Evolutionary conservation across 1,284 basidiomycete species (phyloP), one percentile per base, ranked within the genome.

Genomic region (Irpex rosettiformis): DNA sequence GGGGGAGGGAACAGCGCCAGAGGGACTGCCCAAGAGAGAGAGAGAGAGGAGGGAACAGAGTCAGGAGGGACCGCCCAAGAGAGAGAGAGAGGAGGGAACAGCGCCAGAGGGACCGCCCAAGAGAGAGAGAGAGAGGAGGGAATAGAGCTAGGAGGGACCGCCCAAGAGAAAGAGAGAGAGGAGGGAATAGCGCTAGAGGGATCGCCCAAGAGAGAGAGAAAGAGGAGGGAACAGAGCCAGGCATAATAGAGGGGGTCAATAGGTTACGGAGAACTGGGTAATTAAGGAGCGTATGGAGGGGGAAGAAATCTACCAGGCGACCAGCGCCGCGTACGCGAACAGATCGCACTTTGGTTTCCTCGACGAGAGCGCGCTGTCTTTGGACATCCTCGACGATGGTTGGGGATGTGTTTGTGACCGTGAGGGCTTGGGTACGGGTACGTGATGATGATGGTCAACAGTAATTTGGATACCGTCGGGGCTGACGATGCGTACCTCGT

Each of bases 261-360:
- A 54, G 6, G 52, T 22, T 10, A 22, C 24, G 54, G 25, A 8
- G 21, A n/a, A n/a, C n/a, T n/a, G 4, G 43, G 21, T 40, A 40
- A 47, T 6, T 47, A 47, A 47, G 43, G 43, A 18, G 43, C 33
- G 56, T 52, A 33, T 16, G 4, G 45, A 11, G 22, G n/a, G n/a
- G 16, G 56, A 57, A 56, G n/a, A n/a, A 21, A 58, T 62, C 69
- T 77, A 83, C 81, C 81, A 83, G 3, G 71, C 69, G 3, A 76
- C 68, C 0, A 80, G 79, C 6, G 73, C 70, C 25, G 81, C 81
- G 60, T 75, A 74, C 2, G 81, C 79, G 28, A 77, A 81, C 70
- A 80, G 78, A 22, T 69, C 69, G 42, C 57, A 56, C 66, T 79
- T 79, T 1, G 58, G 64, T 57, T 53, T 58, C 7, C 42, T 58